Conservation (phyloP, 768 basidiomycete species). For the Coprinopsis strossmayeri region DNA sequence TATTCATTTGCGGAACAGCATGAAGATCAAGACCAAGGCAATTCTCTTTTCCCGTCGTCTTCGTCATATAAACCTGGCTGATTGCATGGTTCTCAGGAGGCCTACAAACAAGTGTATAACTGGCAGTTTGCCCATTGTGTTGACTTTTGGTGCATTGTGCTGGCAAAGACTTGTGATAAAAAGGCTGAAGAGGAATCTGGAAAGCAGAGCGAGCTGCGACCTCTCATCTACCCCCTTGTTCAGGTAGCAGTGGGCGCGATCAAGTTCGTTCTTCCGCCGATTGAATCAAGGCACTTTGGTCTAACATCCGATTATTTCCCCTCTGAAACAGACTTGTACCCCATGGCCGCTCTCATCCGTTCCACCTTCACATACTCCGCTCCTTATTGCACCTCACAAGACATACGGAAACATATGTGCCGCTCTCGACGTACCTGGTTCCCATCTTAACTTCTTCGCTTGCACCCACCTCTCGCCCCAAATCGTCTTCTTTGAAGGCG, state of each 20-base stretch:
- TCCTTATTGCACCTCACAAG: conserved; percentile 82
- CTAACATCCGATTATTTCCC: background rate
- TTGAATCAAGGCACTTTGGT: background rate
- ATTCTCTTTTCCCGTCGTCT: conserved; percentile 12
- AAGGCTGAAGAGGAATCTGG: conserved; percentile 44
- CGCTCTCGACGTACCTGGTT: conserved; percentile 80
- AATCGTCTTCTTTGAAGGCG: conserved; percentile 80
- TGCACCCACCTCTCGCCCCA: conserved; percentile 60
- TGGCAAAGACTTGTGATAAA: conserved; percentile 72
- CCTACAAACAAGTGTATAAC: conserved; percentile 93
- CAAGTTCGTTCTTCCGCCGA: conserved; percentile 45
- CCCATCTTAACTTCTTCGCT: conserved; percentile 80
- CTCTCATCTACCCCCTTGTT: conserved; percentile 92
- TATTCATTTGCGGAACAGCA: conserved; percentile 84
- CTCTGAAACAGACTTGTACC: conserved; percentile 74
- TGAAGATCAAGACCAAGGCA: conserved; percentile 81
- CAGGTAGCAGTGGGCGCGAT: conserved; percentile 92
- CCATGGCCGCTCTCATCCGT: conserved; percentile 87
- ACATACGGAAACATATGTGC: conserved; percentile 82
- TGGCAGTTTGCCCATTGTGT: conserved; percentile 97
- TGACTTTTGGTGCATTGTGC: conserved; percentile 93
- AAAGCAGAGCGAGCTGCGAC: conserved; percentile 70
- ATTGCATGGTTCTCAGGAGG: conserved; percentile 46
- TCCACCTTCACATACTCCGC: conserved; percentile 88
- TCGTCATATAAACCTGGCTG: background rate